Evolutionary conservation across 2,329 filamentous ascomycete genomes (phyloP).

Genomic region (Fusarium sp.): DNA sequence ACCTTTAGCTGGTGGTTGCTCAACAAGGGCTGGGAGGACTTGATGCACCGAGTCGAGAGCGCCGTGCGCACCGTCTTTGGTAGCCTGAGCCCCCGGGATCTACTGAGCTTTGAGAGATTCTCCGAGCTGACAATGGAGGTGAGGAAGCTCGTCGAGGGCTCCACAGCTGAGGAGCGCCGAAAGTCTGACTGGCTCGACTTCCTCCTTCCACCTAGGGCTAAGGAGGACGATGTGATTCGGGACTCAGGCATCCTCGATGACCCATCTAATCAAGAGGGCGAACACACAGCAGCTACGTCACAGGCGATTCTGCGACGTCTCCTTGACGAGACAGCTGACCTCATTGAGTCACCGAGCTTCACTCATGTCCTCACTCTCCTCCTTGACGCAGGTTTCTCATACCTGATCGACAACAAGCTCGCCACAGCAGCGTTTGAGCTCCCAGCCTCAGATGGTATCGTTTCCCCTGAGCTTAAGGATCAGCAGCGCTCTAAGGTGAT

Average conservation of each 20-base stretch:
- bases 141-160: constrained; percentile 86
- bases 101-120: constrained; percentile 85
- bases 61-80: constrained; percentile 93
- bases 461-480: constrained; percentile 68
- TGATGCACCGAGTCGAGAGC: constrained; percentile 85
- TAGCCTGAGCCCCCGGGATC: constrained; percentile 88
- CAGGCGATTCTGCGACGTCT: constrained; percentile 80
- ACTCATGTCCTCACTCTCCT: constrained; percentile 87
- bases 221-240: constrained; percentile 86
- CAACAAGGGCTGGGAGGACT: constrained; percentile 87
- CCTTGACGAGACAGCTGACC: constrained; percentile 94
- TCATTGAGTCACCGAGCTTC: constrained; percentile 95
- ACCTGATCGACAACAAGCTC: constrained; percentile 86
- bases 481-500: constrained; percentile 72
- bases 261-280: constrained; percentile 53
- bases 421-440: constrained; percentile 82
- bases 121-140: constrained; percentile 87
- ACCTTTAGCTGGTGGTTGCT: constrained; percentile 99
- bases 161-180: constrained; percentile 58
- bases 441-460: constrained; percentile 51
- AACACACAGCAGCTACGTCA: constrained; percentile 61
- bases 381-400: constrained; percentile 89
- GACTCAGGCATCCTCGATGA: constrained; percentile 84
- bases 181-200: constrained; percentile 82
- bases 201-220: constrained; percentile 82